These are phyloP conservation scores for Clavispora carvajalis DNA, from an alignment of 805 yeast species.

Conservation along the genomic window DNA sequence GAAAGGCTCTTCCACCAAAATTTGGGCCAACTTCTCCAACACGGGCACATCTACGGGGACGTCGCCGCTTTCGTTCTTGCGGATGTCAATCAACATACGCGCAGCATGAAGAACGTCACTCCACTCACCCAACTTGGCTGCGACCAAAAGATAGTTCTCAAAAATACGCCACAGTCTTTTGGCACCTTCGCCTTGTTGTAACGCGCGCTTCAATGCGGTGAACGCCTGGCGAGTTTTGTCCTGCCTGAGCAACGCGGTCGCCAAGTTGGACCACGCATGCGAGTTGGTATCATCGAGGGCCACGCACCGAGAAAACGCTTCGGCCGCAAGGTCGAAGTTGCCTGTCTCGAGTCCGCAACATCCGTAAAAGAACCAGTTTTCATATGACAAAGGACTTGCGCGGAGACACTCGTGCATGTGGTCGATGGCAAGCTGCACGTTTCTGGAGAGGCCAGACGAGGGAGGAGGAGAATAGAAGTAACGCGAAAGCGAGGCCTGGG, in stretches of 20 bases:
- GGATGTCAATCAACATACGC: constrained; percentile 54
- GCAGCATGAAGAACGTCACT: constrained; percentile 76
- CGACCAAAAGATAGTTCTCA: constrained; percentile 81
- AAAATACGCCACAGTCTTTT: constrained; percentile 83
- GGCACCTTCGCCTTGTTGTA: constrained; percentile 57
- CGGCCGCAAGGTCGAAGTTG: constrained; percentile 74
- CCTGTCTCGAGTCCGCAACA: constrained; percentile 75
- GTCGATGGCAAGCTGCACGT: constrained; percentile 49
- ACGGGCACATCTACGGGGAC: constrained; percentile 68
- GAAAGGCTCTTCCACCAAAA: constrained; percentile 50
- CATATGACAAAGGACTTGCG: constrained; percentile 67
- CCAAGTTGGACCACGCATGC: constrained; percentile 87
- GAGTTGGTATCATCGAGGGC: constrained; percentile 76
- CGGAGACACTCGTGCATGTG: constrained; percentile 73
- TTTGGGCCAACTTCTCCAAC: constrained; percentile 65
- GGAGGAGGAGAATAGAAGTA: constrained; percentile 65
- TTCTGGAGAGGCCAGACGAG: constrained; percentile 44
- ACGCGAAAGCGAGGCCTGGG: constrained; percentile 77
- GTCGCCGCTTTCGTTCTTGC: constrained; percentile 54
- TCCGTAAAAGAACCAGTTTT: constrained; percentile 91
- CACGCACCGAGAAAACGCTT: constrained; percentile 89
- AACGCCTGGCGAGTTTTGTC: constrained; percentile 74
- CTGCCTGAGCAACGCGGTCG: constrained; percentile 65
- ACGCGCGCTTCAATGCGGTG: constrained; percentile 77
- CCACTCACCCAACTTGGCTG: constrained; percentile 83